phyloP scores from a whole-genome alignment of 2,329 filamentous ascomycete species.

The Fusarium caatingaense region DNA sequence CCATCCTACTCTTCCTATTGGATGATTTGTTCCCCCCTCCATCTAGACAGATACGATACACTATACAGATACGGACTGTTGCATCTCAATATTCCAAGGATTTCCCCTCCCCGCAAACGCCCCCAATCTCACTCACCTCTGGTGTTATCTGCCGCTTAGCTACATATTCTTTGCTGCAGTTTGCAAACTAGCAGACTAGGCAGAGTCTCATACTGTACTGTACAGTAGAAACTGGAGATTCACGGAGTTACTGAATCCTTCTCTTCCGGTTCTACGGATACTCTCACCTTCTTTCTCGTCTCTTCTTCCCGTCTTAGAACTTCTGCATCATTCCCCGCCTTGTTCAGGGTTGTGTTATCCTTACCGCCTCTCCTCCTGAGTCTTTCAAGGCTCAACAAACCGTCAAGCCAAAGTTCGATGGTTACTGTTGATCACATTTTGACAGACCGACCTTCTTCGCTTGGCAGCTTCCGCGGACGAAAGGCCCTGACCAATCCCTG shows the following conservation, averaged over 20 bases:
- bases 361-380: conserved; percentile 8
- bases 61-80: conserved; percentile 27
- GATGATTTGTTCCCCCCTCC: conserved; percentile 6
- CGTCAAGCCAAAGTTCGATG: not conserved
- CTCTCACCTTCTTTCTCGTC: not conserved
- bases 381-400: conserved; percentile 6
- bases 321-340: not conserved
- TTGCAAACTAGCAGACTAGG: not conserved
- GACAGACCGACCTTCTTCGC: conserved; percentile 26
- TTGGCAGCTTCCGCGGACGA: conserved; percentile 25
- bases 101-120: conserved; percentile 26
- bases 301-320: conserved; percentile 8
- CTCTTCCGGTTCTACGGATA: not conserved
- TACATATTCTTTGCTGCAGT: conserved; percentile 3
- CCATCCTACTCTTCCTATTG: conserved; percentile 22
- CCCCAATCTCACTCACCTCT: conserved; percentile 40
- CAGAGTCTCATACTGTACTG: not conserved
- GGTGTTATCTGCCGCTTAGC: conserved; percentile 20
- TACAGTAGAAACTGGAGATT: not conserved
- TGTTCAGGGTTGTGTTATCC: not conserved
- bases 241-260: not conserved
- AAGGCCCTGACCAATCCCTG: conserved; percentile 35
- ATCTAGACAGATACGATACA: conserved; percentile 15
- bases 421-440: conserved; percentile 16
- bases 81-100: conserved; percentile 31